Evolutionary conservation across 768 basidiomycete species (phyloP).

Genomic region (Phaeolepiota aurea): DNA sequence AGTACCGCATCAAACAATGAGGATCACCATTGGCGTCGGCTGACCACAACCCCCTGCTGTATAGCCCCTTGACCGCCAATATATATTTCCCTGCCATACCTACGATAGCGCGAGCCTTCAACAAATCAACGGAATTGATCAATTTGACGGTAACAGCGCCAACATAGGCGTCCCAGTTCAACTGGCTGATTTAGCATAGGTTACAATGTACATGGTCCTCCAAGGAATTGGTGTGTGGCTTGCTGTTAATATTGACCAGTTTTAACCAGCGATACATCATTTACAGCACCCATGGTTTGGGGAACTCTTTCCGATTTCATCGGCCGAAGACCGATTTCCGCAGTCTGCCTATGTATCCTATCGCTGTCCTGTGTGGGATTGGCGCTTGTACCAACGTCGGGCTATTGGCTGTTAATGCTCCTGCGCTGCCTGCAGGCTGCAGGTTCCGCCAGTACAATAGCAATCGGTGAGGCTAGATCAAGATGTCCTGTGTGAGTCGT

Average conservation of each 20-base stretch:
- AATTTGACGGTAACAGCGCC: conserved; percentile 53
- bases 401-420: conserved; percentile 73
- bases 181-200: conserved; percentile 26
- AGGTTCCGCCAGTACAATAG: conserved; percentile 74
- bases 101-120: conserved; percentile 49
- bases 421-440: conserved; percentile 76
- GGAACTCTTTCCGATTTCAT: conserved; percentile 60
- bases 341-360: conserved; percentile 56
- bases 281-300: conserved; percentile 57
- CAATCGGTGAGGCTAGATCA: conserved; percentile 40
- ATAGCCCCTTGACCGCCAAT: conserved; percentile 65
- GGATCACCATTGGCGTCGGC: too few species aligned
- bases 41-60: too few species aligned
- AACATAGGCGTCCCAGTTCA: not conserved
- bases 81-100: conserved; percentile 82
- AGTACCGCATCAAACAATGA: too few species aligned
- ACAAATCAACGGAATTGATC: conserved; percentile 61
- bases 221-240: conserved; percentile 44
- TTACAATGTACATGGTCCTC: conserved; percentile 66
- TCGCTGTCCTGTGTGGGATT: conserved; percentile 57
- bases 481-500: not conserved
- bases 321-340: conserved; percentile 58
- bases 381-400: conserved; percentile 39
- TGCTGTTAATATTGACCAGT: not conserved
- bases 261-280: conserved; percentile 1